Conservation (phyloP, 768 basidiomycete genomes). For the Tubosaeta sp. region DNA sequence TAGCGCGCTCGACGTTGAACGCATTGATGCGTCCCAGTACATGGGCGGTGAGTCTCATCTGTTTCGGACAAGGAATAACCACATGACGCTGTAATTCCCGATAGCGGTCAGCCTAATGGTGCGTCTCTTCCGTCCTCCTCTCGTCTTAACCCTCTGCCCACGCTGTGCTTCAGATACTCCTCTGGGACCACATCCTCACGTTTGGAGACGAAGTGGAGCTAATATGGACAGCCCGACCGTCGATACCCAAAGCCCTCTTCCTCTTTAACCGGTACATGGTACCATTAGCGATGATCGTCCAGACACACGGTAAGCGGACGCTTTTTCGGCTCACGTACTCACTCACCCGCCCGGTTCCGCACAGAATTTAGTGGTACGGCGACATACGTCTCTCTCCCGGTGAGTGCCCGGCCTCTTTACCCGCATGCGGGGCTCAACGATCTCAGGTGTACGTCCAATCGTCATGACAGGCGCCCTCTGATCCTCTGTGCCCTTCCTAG, state of each 20-base stretch:
- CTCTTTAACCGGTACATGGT: conserved; percentile 33
- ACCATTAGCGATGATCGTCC: conserved; percentile 27
- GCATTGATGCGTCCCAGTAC: conserved; percentile 19
- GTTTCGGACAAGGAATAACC: no score
- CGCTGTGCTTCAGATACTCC: conserved; percentile 21
- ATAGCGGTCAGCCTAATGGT: conserved; percentile 26
- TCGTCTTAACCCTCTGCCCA: not conserved
- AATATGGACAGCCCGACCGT: conserved; percentile 28
- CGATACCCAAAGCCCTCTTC: conserved; percentile 31
- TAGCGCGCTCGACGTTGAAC: conserved; percentile 1
- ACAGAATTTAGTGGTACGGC: conserved; percentile 24
- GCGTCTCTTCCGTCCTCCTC: not conserved
- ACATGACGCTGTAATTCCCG: not conserved
- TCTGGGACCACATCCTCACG: conserved; percentile 35
- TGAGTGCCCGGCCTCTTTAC: no score
- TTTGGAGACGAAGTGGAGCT: conserved; percentile 30
- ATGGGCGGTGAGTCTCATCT: conserved; percentile 20
- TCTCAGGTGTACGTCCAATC: conserved; percentile 17
- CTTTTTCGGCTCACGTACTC: not conserved
- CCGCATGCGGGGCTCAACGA: no score
- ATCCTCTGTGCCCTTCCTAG: conserved; percentile 10
- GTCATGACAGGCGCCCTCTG: not conserved
- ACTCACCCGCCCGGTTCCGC: not conserved
- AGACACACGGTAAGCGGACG: conserved; percentile 26
- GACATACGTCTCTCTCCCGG: conserved; percentile 10